Conservation (phyloP, 768 basidiomycete genomes). For the Tulasnella sp. region DNA sequence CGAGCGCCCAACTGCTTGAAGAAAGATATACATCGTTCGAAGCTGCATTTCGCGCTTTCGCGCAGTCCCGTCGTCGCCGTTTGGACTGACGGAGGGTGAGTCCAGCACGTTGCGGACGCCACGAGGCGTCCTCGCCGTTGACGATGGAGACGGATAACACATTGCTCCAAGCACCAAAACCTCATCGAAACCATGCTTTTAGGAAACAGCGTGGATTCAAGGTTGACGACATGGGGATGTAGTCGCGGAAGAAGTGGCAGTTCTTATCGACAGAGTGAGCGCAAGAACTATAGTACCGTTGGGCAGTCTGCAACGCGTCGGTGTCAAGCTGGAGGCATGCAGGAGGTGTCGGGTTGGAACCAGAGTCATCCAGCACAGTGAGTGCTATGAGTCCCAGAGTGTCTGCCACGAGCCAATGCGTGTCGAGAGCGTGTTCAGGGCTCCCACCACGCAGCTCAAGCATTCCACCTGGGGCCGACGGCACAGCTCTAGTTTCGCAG, state of each 20-base stretch:
- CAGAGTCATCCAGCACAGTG: constrained; percentile 1
- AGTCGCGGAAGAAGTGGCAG: neutral
- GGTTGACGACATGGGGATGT: neutral
- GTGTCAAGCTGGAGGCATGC: neutral
- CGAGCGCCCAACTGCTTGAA: neutral
- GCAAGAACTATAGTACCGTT: neutral
- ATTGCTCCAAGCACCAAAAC: constrained; percentile 13
- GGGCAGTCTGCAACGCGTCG: neutral
- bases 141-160: constrained; percentile 2
- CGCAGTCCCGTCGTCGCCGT: neutral
- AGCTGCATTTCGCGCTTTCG: neutral
- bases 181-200: constrained; percentile 9
- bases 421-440: neutral
- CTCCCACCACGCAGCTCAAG: constrained; percentile 5
- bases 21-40: neutral
- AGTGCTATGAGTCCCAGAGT: neutral
- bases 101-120: constrained; percentile 7
- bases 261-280: neutral
- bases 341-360: neutral
- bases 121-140: constrained; percentile 1
- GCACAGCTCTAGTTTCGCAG: neutral
- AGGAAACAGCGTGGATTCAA: constrained; percentile 6
- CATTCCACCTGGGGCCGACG: constrained; percentile 10
- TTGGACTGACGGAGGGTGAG: neutral
- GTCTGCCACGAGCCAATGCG: neutral